Percentiles rank a stretch among this genome's conserved stretches.
Conservation (phyloP, 257 asterid species). For the Euphrasia confusa region DNA sequence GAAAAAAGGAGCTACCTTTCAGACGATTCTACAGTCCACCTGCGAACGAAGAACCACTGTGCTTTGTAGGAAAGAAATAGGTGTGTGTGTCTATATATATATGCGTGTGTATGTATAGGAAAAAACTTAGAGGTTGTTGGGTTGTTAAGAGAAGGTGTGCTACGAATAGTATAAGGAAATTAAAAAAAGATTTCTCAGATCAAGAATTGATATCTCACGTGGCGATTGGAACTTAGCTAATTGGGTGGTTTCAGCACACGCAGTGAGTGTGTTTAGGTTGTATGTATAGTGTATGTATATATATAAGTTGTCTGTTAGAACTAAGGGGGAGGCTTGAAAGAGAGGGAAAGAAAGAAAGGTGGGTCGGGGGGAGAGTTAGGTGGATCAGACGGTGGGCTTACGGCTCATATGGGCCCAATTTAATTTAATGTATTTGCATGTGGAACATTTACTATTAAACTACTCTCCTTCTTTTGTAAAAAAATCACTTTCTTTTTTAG, state of each 20-base stretch:
- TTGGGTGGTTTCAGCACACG: neutral
- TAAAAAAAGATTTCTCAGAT: conserved; percentile 4
- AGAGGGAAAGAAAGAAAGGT: conserved; percentile 11
- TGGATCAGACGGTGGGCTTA: conserved; percentile 30
- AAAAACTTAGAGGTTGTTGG: conserved; percentile 25
- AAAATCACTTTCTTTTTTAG: too few species aligned
- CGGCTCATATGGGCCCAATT: neutral
- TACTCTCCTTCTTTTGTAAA: too few species aligned
- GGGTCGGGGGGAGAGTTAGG: conserved; percentile 25
- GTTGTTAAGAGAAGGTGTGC: conserved; percentile 40
- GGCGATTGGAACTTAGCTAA: conserved; percentile 38
- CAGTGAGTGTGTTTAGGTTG: conserved; percentile 8
- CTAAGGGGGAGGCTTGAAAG: conserved; percentile 22
- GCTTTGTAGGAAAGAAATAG: conserved; percentile 30
- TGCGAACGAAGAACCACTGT: conserved; percentile 17
- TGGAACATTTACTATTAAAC: neutral
- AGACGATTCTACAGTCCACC: conserved; percentile 22
- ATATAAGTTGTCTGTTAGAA: conserved; percentile 12
- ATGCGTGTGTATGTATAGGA: too few species aligned
- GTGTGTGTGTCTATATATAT: conserved; percentile 15
- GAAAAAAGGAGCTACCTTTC: conserved; percentile 37
- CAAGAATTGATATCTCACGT: conserved; percentile 32
- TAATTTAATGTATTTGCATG: neutral
- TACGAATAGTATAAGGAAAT: conserved; percentile 5
- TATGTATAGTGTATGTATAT: conserved; percentile 11